Evolutionary conservation across 306 rosid genomes (phyloP).

Genomic region (Cucurbita maxima): DNA sequence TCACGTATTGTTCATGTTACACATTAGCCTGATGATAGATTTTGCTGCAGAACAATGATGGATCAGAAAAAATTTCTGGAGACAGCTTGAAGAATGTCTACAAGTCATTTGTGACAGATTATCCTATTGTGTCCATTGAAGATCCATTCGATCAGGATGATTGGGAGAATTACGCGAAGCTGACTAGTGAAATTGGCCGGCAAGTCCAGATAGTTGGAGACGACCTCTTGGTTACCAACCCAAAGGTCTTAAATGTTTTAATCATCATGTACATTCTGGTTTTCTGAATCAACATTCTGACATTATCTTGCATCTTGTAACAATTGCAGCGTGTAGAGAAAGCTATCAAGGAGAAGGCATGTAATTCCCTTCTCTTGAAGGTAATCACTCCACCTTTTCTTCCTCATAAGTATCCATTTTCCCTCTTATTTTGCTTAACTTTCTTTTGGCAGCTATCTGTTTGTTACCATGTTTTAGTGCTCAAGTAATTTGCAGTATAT

Average conservation of each 20-base stretch:
- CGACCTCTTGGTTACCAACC: conserved; percentile 97
- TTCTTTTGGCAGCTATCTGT: no score
- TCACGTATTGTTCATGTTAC: not conserved
- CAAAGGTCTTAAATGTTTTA: conserved; percentile 34
- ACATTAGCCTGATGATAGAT: not conserved
- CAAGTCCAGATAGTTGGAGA: conserved; percentile 92
- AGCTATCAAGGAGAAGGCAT: conserved; percentile 64
- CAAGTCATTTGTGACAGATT: conserved; percentile 76
- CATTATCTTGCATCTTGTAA: no score
- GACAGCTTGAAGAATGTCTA: conserved; percentile 67
- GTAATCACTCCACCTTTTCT: not conserved
- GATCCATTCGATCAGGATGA: conserved; percentile 99
- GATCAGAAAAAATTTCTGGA: conserved; percentile 69
- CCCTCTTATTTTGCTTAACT: no score
- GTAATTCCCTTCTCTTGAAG: conserved; percentile 97
- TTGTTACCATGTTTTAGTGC: no score
- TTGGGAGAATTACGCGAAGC: conserved; percentile 84
- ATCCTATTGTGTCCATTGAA: conserved; percentile 93
- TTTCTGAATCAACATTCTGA: no score
- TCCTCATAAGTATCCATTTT: no score
- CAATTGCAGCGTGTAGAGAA: conserved; percentile 66
- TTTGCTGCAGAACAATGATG: conserved; percentile 57
- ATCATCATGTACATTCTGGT: no score
- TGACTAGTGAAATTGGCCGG: conserved; percentile 62
- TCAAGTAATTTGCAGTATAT: no score